These are phyloP conservation scores for Yarrowia osloensis DNA, from an alignment of 805 yeast species.

Conservation along the genomic window DNA sequence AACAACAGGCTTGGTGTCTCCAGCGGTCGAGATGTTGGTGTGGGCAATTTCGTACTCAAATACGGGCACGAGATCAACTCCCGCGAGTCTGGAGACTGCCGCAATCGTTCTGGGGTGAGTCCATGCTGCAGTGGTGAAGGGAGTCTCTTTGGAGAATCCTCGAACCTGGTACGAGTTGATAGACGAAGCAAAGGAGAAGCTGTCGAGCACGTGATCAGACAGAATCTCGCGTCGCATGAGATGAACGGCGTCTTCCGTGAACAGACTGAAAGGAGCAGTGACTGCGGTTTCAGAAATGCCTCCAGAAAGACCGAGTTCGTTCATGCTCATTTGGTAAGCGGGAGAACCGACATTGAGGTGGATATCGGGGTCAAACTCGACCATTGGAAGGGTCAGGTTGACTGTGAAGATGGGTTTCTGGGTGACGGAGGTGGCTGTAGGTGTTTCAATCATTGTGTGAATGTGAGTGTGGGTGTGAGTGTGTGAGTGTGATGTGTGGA, in stretches of 20 bases:
- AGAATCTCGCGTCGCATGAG: slow-evolving; percentile 5
- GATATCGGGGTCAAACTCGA: not conserved
- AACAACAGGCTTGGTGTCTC: slow-evolving; percentile 48
- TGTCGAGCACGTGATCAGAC: not conserved
- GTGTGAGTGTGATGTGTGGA: not conserved
- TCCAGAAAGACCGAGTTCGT: not conserved
- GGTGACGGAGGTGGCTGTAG: not conserved
- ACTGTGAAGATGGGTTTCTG: slow-evolving; percentile 2
- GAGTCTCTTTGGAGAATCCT: slow-evolving; percentile 2
- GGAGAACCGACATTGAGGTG: not conserved
- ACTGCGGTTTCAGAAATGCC: slow-evolving; percentile 1
- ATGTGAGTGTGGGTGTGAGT: not conserved
- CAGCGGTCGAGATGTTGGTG: slow-evolving; percentile 2
- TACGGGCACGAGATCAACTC: not conserved
- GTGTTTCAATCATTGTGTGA: slow-evolving; percentile 1
- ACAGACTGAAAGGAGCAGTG: slow-evolving; percentile 5
- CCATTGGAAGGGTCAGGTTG: not conserved
- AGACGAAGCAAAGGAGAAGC: not conserved
- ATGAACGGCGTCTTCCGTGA: slow-evolving; percentile 10
- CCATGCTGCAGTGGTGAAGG: slow-evolving; percentile 9
- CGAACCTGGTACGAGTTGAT: slow-evolving; percentile 5
- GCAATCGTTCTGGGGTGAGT: not conserved
- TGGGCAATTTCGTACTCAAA: slow-evolving; percentile 11
- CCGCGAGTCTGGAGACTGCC: not conserved
- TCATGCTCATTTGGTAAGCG: not conserved